These are phyloP conservation scores for Apostasia shenzhenica DNA, from an alignment of 106 monocot species.

Conservation along the genomic window DNA sequence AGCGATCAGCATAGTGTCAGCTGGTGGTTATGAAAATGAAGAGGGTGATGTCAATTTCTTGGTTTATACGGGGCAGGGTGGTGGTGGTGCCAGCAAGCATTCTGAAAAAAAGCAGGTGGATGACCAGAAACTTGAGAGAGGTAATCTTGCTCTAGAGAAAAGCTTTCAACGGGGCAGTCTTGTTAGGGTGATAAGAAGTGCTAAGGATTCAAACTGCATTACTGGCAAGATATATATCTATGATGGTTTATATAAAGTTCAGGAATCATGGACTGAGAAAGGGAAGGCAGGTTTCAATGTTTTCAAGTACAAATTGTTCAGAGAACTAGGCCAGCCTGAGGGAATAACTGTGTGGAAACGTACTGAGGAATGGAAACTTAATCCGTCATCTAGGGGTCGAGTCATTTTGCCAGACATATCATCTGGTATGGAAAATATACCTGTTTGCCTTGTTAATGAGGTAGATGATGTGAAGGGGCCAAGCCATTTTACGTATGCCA, in stretches of 20 bases:
- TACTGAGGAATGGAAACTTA: conserved; percentile 46
- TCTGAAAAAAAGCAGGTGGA: conserved; percentile 16
- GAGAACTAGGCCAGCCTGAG: conserved; percentile 60
- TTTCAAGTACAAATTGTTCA: conserved; percentile 66
- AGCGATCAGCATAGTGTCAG: conserved; percentile 67
- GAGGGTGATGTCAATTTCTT: conserved; percentile 39
- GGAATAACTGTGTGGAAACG: conserved; percentile 57
- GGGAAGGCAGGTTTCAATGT: conserved; percentile 55
- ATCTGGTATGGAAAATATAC: conserved; percentile 43
- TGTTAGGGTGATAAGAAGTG: conserved; percentile 62
- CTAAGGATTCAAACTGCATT: conserved; percentile 22
- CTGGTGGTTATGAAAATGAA: conserved; percentile 76
- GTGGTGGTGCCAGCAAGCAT: conserved; percentile 10
- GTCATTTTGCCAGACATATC: conserved; percentile 53
- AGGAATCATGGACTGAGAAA: conserved; percentile 55
- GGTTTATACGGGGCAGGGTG: conserved; percentile 72
- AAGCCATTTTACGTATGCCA: conserved; percentile 42
- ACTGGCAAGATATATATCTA: conserved; percentile 67
- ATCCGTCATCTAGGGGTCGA: conserved; percentile 43
- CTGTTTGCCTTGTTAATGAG: conserved; percentile 73
- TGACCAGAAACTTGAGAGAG: conserved; percentile 81
- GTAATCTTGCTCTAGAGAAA: conserved; percentile 77
- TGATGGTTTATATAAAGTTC: conserved; percentile 73
- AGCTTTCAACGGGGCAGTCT: conserved; percentile 38
- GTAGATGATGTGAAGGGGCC: conserved; percentile 52